phyloP scores from a whole-genome alignment of 805 yeast species.

The Metschnikowia peoriensis region DNA sequence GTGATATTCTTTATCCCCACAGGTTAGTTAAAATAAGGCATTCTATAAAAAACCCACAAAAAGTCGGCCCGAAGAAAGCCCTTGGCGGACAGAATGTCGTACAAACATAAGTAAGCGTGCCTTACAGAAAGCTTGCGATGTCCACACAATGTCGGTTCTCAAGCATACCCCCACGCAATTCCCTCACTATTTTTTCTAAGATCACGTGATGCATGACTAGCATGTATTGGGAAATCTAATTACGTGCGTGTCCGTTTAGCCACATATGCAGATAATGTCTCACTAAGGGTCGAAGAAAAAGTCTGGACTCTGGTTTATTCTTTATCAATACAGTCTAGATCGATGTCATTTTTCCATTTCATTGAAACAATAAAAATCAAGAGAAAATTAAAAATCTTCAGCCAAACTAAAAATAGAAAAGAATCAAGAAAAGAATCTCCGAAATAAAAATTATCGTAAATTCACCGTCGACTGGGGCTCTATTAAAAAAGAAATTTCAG shows the following conservation, averaged over 20 bases:
- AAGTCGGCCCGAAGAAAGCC: too few relatives aligned
- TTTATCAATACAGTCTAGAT: not conserved
- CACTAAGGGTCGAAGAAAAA: not conserved
- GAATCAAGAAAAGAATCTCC: not conserved
- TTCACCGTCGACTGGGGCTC: not conserved
- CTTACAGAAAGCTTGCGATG: too few relatives aligned
- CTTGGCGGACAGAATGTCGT: too few relatives aligned
- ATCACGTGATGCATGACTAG: not conserved
- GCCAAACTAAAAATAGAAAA: not conserved
- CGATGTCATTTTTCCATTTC: not conserved
- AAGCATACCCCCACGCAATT: too few relatives aligned
- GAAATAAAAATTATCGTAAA: not conserved
- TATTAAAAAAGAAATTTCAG: not conserved
- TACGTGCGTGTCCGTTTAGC: not conserved
- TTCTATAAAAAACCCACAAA: too few relatives aligned
- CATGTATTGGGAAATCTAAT: not conserved
- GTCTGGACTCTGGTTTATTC: not conserved
- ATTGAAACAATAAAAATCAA: not conserved
- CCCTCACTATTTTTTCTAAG: not conserved
- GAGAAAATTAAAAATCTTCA: too few relatives aligned
- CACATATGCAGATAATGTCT: not conserved
- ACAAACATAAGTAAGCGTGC: too few relatives aligned
- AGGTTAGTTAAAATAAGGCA: too few relatives aligned
- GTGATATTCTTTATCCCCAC: too few relatives aligned
- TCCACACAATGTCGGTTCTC: too few relatives aligned